These are phyloP conservation scores for Pseudogymnoascus sp. DNA, from an alignment of 2,329 filamentous ascomycete species.

Conservation along the genomic window DNA sequence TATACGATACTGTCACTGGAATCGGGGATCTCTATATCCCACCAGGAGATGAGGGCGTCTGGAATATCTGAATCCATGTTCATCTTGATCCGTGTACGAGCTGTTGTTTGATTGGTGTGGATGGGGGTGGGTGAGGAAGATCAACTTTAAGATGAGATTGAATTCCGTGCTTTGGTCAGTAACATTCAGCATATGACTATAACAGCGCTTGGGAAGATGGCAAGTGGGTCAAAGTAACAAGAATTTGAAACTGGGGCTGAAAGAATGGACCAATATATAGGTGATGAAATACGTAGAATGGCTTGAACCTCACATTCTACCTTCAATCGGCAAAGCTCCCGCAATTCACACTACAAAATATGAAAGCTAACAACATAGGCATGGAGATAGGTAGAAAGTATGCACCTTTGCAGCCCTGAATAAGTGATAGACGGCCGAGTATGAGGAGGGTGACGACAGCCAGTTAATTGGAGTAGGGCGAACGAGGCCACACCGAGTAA, in stretches of 20 bases:
- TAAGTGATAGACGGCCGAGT: neutral
- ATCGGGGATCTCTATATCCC: neutral
- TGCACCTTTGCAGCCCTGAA: neutral
- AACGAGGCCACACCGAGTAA: slow-evolving; percentile 1
- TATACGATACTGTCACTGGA: neutral
- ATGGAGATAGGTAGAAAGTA: neutral
- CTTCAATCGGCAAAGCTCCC: neutral
- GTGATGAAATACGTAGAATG: slow-evolving; percentile 5
- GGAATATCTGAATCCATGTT: neutral
- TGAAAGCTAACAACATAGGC: neutral
- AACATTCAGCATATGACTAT: slow-evolving; percentile 1
- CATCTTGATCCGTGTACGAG: neutral
- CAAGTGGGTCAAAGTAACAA: slow-evolving; percentile 4
- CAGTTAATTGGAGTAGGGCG: neutral
- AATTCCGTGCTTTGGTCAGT: neutral
- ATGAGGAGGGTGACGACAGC: neutral
- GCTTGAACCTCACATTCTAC: too few species aligned
- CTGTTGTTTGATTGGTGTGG: neutral
- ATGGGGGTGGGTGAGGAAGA: neutral
- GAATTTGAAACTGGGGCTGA: slow-evolving; percentile 6
- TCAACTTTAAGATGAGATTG: neutral
- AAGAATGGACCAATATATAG: slow-evolving; percentile 6
- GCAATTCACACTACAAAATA: neutral
- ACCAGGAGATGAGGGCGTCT: neutral
- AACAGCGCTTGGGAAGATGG: neutral